Percentiles rank a stretch among this genome's conserved stretches.
phyloP scores from a whole-genome alignment of 345 rosid species.

The Odontarrhena argentea region DNA sequence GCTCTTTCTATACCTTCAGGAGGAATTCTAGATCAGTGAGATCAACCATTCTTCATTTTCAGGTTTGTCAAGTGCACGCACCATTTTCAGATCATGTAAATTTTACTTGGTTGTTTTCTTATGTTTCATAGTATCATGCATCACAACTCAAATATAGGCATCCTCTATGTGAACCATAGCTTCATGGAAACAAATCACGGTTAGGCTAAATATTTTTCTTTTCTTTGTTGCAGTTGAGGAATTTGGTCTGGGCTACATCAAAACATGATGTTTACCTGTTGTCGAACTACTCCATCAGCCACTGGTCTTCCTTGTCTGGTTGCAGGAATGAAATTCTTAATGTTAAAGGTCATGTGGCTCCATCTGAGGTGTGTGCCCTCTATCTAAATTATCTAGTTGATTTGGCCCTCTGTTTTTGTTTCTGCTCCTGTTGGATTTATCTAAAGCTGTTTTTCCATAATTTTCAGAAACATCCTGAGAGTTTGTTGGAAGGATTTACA shows the following conservation, averaged over 20 bases:
- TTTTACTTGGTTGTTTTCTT: neutral
- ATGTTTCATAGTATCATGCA: neutral
- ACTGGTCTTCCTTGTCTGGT: slow-evolving; percentile 67
- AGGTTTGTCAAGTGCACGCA: slow-evolving; percentile 46
- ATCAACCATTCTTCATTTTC: slow-evolving; percentile 79
- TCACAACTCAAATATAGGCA: neutral
- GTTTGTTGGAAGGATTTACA: slow-evolving; percentile 72
- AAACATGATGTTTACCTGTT: slow-evolving; percentile 77
- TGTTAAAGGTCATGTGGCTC: slow-evolving; percentile 75
- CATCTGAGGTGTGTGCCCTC: slow-evolving; percentile 53
- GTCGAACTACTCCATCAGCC: slow-evolving; percentile 64
- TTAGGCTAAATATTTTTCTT: slow-evolving; percentile 18
- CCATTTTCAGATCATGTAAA: neutral
- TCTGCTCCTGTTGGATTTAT: slow-evolving; percentile 14
- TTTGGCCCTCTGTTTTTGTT: neutral
- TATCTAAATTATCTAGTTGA: neutral
- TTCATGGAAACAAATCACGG: neutral
- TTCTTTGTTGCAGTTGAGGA: slow-evolving; percentile 63
- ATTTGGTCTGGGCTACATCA: slow-evolving; percentile 78
- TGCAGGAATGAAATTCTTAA: slow-evolving; percentile 60
- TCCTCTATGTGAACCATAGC: neutral
- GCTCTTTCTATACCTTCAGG: slow-evolving; percentile 57
- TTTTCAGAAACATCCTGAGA: slow-evolving; percentile 70
- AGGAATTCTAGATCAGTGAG: slow-evolving; percentile 70
- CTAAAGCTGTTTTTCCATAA: neutral